Percentiles rank a stretch among this genome's conserved stretches.
Conservation (phyloP, 352 stramenopile species). For the Pythium aristosporum region DNA sequence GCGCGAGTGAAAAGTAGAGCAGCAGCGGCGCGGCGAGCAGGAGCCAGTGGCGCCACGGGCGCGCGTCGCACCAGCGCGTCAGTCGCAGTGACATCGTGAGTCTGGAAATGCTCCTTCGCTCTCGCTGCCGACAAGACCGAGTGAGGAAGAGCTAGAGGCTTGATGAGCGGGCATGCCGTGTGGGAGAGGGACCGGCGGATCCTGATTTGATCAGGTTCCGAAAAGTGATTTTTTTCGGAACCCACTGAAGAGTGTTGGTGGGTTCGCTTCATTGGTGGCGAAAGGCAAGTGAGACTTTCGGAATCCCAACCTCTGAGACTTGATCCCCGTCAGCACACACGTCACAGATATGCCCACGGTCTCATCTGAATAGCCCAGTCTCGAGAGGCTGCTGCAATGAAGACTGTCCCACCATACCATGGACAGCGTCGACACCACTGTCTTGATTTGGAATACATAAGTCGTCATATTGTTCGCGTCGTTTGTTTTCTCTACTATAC, state of each 20-base stretch:
- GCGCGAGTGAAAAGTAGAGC: slow-evolving; percentile 10
- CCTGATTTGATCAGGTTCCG: too few species aligned
- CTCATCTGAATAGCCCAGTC: too few species aligned
- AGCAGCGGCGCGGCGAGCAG: slow-evolving; percentile 7
- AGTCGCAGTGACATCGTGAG: background rate
- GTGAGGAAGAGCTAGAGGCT: too few species aligned
- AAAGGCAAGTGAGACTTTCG: background rate
- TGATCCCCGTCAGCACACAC: background rate
- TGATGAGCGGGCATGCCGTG: too few species aligned
- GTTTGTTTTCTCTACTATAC: too few species aligned
- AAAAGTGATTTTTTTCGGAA: too few species aligned
- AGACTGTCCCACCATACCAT: background rate
- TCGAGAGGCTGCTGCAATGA: background rate
- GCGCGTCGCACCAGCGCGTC: background rate
- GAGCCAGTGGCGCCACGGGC: slow-evolving; percentile 17
- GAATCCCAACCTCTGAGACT: background rate
- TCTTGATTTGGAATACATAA: background rate
- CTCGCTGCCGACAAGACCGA: too few species aligned
- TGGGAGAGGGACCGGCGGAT: too few species aligned
- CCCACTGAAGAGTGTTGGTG: too few species aligned
- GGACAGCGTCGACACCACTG: too few species aligned
- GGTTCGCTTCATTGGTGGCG: background rate
- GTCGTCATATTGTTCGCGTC: background rate
- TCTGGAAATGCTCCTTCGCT: too few species aligned
- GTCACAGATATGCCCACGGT: background rate